Conservation (phyloP, 306 rosid species). For the Castanea mollissima region DNA sequence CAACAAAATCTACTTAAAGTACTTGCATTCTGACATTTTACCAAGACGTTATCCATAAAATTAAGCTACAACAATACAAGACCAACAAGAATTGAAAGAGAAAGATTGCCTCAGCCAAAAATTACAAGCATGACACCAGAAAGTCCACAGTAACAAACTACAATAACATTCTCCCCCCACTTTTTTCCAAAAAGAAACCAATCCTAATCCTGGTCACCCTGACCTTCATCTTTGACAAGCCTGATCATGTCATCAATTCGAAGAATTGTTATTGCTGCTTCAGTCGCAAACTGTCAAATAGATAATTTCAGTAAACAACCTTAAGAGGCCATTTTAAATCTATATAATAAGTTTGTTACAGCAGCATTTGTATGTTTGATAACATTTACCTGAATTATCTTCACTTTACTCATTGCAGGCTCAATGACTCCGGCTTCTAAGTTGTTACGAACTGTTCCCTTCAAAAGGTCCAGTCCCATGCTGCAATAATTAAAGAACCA, state of each 20-base stretch:
- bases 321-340: not conserved
- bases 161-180: slow-evolving; percentile 1
- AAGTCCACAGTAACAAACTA: slow-evolving; percentile 19
- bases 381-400: slow-evolving; percentile 76
- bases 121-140: not conserved
- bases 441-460: slow-evolving; percentile 80
- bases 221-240: slow-evolving; percentile 89
- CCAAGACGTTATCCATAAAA: not conserved
- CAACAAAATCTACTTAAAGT: not conserved
- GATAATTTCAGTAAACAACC: not conserved
- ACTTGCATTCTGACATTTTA: not conserved
- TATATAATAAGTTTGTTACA: not conserved
- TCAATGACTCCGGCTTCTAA: slow-evolving; percentile 99
- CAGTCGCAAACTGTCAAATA: slow-evolving; percentile 79
- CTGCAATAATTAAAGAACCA: slow-evolving; percentile 35
- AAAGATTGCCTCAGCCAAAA: not conserved
- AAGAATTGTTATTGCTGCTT: slow-evolving; percentile 95
- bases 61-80: not conserved
- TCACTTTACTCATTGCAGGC: slow-evolving; percentile 99
- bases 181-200: not conserved
- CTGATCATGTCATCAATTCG: slow-evolving; percentile 97
- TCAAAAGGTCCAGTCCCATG: slow-evolving; percentile 89
- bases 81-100: not conserved
- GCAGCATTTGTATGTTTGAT: not conserved
- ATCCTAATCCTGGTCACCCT: slow-evolving; percentile 45